phyloP scores from a whole-genome alignment of 805 yeast genomes.

The Komagataella phaffii region DNA sequence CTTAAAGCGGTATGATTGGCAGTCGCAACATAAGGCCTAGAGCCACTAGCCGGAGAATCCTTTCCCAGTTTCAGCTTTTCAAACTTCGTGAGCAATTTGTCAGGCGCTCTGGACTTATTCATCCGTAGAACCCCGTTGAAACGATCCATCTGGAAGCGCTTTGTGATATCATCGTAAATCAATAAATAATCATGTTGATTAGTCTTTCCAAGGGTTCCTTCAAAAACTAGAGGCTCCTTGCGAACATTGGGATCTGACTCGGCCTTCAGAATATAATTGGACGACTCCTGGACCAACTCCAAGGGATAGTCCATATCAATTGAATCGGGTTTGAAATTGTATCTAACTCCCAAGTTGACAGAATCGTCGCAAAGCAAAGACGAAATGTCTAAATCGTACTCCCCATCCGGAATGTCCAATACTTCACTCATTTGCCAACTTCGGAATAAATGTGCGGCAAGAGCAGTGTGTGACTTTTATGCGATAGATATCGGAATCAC shows the following conservation, averaged over 20 bases:
- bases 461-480: neutral
- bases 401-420: conserved; percentile 18
- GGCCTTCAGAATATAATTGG: conserved; percentile 11
- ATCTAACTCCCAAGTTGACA: conserved; percentile 5
- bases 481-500: neutral
- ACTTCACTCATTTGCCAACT: neutral
- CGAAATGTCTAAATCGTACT: conserved; percentile 19
- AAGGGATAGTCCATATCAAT: conserved; percentile 13
- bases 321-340: conserved; percentile 19
- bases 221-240: conserved; percentile 13
- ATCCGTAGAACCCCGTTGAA: conserved; percentile 14
- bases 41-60: neutral
- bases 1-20: neutral
- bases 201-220: conserved; percentile 10
- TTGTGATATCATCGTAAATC: conserved; percentile 13
- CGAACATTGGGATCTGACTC: conserved; percentile 11
- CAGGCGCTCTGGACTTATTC: conserved; percentile 18
- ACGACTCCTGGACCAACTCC: conserved; percentile 9
- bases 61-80: neutral
- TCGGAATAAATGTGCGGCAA: neutral
- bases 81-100: conserved; percentile 5
- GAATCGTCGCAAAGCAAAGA: conserved; percentile 8
- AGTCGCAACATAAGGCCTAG: neutral
- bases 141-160: conserved; percentile 13
- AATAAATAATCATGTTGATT: conserved; percentile 11